These are phyloP conservation scores for Tylopilus felleus DNA, from an alignment of 768 basidiomycete genomes.

Conservation along the genomic window DNA sequence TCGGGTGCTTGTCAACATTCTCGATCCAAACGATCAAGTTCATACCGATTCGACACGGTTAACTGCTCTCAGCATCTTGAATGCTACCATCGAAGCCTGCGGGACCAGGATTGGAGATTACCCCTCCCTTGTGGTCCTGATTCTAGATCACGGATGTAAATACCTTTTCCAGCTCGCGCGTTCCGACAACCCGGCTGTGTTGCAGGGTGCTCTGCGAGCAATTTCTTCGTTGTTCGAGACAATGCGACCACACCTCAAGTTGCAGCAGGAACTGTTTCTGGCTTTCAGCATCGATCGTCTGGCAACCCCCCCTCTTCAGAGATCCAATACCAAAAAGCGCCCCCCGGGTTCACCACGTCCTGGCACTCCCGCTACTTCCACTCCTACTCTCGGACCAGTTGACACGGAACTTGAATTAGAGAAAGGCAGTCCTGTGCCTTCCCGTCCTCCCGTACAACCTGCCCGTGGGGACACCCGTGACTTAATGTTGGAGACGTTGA, in stretches of 20 bases:
- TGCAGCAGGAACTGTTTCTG: slow-evolving; percentile 94
- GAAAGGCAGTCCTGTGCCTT: slow-evolving; percentile 46
- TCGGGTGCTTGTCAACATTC: slow-evolving; percentile 89
- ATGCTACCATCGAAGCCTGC: slow-evolving; percentile 82
- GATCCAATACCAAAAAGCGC: slow-evolving; percentile 32
- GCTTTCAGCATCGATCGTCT: slow-evolving; percentile 92
- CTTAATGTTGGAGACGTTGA: slow-evolving; percentile 83
- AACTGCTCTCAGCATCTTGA: slow-evolving; percentile 82
- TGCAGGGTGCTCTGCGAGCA: slow-evolving; percentile 78
- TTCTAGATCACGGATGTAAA: slow-evolving; percentile 91
- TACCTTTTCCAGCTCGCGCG: slow-evolving; percentile 95
- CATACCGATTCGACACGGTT: slow-evolving; percentile 96
- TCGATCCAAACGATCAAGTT: slow-evolving; percentile 91
- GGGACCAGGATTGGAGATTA: slow-evolving; percentile 74
- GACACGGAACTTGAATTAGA: slow-evolving; percentile 44
- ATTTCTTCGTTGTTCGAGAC: slow-evolving; percentile 87
- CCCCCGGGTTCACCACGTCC: slow-evolving; percentile 48
- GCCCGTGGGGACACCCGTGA: slow-evolving; percentile 87
- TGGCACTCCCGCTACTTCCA: slow-evolving; percentile 45
- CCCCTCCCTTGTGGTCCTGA: slow-evolving; percentile 70
- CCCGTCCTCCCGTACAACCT: slow-evolving; percentile 63
- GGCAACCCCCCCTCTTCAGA: slow-evolving; percentile 48
- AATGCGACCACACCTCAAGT: slow-evolving; percentile 80
- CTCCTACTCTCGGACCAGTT: slow-evolving; percentile 40
- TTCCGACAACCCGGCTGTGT: slow-evolving; percentile 77